These are phyloP conservation scores for Bertia moriformis DNA, from an alignment of 2,329 filamentous ascomycete genomes.

Conservation along the genomic window DNA sequence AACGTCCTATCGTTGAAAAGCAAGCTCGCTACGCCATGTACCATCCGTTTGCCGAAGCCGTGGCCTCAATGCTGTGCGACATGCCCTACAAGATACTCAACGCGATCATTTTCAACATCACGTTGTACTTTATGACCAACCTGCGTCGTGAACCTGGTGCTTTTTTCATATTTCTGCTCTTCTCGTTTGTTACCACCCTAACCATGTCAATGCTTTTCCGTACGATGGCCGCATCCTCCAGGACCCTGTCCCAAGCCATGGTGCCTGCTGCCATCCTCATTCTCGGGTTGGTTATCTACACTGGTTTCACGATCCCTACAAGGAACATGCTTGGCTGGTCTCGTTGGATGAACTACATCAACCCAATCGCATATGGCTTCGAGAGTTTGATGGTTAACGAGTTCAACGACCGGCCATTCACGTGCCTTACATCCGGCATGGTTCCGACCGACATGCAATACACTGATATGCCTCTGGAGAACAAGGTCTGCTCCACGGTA, in stretches of 20 bases:
- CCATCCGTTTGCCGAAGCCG: slow-evolving; percentile 11
- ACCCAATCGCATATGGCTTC: slow-evolving; percentile 53
- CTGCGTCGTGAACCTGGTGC: slow-evolving; percentile 24
- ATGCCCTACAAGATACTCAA: slow-evolving; percentile 26
- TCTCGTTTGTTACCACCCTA: slow-evolving; percentile 24
- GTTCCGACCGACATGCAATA: slow-evolving; percentile 8
- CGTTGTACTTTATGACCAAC: slow-evolving; percentile 32
- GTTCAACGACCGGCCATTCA: slow-evolving; percentile 24
- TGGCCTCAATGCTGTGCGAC: slow-evolving; percentile 22
- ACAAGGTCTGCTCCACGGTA: slow-evolving; percentile 29
- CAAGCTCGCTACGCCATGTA: slow-evolving; percentile 23
- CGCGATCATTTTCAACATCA: slow-evolving; percentile 24
- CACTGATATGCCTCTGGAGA: slow-evolving; percentile 7
- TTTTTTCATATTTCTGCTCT: slow-evolving; percentile 30
- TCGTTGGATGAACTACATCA: slow-evolving; percentile 53
- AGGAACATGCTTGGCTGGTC: slow-evolving; percentile 47
- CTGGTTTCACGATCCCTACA: slow-evolving; percentile 30
- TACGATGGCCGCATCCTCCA: slow-evolving; percentile 38
- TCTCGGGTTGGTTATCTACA: slow-evolving; percentile 20
- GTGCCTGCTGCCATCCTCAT: slow-evolving; percentile 22
- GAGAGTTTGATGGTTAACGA: slow-evolving; percentile 55
- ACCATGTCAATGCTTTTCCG: slow-evolving; percentile 9
- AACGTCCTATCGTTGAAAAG: slow-evolving; percentile 21
- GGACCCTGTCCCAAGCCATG: slow-evolving; percentile 34
- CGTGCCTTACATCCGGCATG: slow-evolving; percentile 5